phyloP scores from a whole-genome alignment of 2,329 filamentous ascomycete genomes.

The Aspergillus sp. region DNA sequence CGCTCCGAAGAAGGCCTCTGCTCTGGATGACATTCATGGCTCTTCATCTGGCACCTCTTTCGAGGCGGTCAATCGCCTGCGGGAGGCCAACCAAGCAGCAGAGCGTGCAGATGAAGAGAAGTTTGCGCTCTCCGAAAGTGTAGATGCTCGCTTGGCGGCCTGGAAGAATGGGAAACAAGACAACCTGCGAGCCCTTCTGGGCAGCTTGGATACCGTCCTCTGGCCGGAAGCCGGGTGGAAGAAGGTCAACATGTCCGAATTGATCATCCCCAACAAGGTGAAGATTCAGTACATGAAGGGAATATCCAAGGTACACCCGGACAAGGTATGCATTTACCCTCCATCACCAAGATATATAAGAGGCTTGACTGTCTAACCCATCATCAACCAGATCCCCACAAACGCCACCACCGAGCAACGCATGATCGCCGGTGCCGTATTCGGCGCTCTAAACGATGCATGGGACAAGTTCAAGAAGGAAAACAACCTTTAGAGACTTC shows the following conservation, averaged over 20 bases:
- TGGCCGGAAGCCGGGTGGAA: slow-evolving; percentile 96
- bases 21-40: slow-evolving; percentile 35
- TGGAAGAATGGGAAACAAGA: slow-evolving; percentile 94
- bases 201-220: slow-evolving; percentile 82
- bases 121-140: slow-evolving; percentile 80
- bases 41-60: slow-evolving; percentile 53
- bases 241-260: slow-evolving; percentile 89
- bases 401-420: slow-evolving; percentile 66
- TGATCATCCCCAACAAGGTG: slow-evolving; percentile 90
- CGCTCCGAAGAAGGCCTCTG: slow-evolving; percentile 35
- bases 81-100: slow-evolving; percentile 80
- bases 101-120: slow-evolving; percentile 90
- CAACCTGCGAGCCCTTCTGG: slow-evolving; percentile 83
- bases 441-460: slow-evolving; percentile 65
- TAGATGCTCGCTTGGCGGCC: slow-evolving; percentile 73
- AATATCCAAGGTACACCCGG: slow-evolving; percentile 96
- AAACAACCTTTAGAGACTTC: slow-evolving; percentile 53
- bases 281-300: slow-evolving; percentile 99
- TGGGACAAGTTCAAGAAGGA: slow-evolving; percentile 70
- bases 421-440: slow-evolving; percentile 67
- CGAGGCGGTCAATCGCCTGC: slow-evolving; percentile 78
- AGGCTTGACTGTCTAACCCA: not conserved
- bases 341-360: not conserved
- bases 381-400: slow-evolving; percentile 56
- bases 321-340: slow-evolving; percentile 71